phyloP scores from a whole-genome alignment of 768 basidiomycete species.

The Polyporus arcularius region DNA sequence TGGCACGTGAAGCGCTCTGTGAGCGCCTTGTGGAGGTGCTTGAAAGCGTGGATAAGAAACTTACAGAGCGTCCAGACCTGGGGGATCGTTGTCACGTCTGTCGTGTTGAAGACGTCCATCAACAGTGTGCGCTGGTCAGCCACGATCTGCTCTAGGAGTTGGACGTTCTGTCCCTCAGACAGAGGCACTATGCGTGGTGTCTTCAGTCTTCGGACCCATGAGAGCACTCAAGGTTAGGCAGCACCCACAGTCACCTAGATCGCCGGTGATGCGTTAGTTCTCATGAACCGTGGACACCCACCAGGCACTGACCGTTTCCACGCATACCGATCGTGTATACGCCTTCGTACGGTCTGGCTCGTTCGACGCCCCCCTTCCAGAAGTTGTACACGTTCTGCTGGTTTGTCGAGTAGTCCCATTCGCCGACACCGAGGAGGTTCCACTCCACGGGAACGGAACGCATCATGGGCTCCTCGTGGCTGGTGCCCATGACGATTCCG shows the following conservation, averaged over 20 bases:
- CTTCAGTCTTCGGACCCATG: background rate
- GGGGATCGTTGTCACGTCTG: constrained; percentile 52
- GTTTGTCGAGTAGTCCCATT: constrained; percentile 66
- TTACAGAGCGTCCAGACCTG: constrained; percentile 66
- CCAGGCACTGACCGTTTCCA: constrained; percentile 37
- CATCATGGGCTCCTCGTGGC: constrained; percentile 78
- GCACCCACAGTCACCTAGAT: constrained; percentile 45
- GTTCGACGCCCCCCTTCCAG: constrained; percentile 61
- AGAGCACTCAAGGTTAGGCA: background rate
- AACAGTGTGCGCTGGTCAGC: constrained; percentile 64
- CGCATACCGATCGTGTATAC: constrained; percentile 72
- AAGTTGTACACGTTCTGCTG: constrained; percentile 55
- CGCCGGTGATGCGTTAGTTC: background rate
- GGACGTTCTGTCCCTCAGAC: constrained; percentile 49
- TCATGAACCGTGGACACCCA: background rate
- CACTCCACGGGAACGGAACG: constrained; percentile 71
- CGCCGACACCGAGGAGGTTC: constrained; percentile 52
- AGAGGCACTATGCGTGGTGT: constrained; percentile 45
- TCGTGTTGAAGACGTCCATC: constrained; percentile 47
- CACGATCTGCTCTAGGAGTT: constrained; percentile 56
- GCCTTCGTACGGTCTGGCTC: constrained; percentile 61
- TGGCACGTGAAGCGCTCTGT: background rate
- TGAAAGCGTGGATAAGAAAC: constrained; percentile 14
- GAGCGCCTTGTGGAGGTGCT: background rate
- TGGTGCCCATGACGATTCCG: constrained; percentile 74